Percentiles rank a stretch among this genome's conserved stretches.
phyloP scores from a whole-genome alignment of 192 early-diverging fungal species.

The Rhizoclosmatium sp. region DNA sequence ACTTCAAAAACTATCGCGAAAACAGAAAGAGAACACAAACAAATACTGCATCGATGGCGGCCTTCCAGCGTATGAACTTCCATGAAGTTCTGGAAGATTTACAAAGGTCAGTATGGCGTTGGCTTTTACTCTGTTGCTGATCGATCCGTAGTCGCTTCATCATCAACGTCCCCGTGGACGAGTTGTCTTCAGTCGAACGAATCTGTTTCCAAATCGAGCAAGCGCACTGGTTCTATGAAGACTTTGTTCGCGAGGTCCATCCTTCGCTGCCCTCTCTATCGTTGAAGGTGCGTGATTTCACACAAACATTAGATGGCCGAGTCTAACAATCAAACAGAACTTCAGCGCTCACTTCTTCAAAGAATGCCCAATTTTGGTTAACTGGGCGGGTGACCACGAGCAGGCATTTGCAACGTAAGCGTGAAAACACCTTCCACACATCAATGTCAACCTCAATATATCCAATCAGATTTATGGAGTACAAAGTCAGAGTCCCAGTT shows the following conservation, averaged over 20 bases:
- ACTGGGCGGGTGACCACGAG: slow-evolving; percentile 90
- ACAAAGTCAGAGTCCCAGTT: slow-evolving; percentile 95
- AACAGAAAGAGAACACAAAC: neutral
- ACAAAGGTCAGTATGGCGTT: slow-evolving; percentile 65
- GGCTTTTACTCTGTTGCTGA: too few relatives aligned
- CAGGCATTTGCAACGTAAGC: slow-evolving; percentile 75
- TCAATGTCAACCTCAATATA: too few relatives aligned
- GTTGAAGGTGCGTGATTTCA: slow-evolving; percentile 60
- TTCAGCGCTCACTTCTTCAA: slow-evolving; percentile 77
- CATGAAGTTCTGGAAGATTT: slow-evolving; percentile 88
- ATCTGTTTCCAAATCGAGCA: slow-evolving; percentile 99
- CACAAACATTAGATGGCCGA: slow-evolving; percentile 27
- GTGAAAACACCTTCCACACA: too few relatives aligned
- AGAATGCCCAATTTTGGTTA: slow-evolving; percentile 88
- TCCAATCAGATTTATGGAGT: slow-evolving; percentile 76
- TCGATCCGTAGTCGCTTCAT: slow-evolving; percentile 82
- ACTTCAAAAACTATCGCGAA: too few relatives aligned
- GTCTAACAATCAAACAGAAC: slow-evolving; percentile 35
- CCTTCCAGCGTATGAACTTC: slow-evolving; percentile 64
- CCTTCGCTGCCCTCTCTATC: slow-evolving; percentile 81
- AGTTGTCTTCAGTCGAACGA: slow-evolving; percentile 90
- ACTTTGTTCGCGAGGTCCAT: slow-evolving; percentile 91
- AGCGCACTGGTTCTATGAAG: slow-evolving; percentile 99
- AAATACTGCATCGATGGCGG: neutral
- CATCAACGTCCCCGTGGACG: slow-evolving; percentile 97